Conservation (phyloP, 257 asterid species). For the Nicotiana tomentosiformis region DNA sequence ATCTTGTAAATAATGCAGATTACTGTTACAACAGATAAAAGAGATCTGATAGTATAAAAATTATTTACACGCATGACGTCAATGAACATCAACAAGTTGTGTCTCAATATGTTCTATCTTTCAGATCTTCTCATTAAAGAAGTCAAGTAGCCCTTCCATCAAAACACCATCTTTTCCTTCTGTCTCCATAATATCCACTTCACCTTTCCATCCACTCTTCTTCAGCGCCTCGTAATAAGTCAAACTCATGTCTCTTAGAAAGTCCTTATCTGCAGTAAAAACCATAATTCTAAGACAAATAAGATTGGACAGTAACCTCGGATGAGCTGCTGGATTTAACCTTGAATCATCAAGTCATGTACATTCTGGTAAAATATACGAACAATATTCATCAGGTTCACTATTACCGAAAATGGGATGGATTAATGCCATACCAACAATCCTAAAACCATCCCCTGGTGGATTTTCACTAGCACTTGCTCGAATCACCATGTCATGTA, state of each 20-base stretch:
- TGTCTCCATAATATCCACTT: slow-evolving; percentile 46
- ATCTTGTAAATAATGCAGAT: no score
- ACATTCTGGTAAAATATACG: slow-evolving; percentile 8
- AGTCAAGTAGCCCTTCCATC: slow-evolving; percentile 26
- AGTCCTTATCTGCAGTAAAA: slow-evolving; percentile 49
- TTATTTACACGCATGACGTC: no score
- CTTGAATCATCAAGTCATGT: slow-evolving; percentile 47
- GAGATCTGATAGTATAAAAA: no score
- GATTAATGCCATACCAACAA: slow-evolving; percentile 42
- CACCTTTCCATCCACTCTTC: slow-evolving; percentile 66
- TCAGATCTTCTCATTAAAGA: slow-evolving; percentile 8
- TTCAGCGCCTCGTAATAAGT: slow-evolving; percentile 45
- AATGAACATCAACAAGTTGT: no score
- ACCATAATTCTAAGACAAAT: slow-evolving; percentile 47
- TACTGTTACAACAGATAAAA: no score
- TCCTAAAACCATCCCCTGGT: slow-evolving; percentile 8
- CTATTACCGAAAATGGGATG: slow-evolving; percentile 62
- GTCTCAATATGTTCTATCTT: neutral
- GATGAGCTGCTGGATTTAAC: slow-evolving; percentile 52
- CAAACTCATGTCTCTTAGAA: slow-evolving; percentile 34
- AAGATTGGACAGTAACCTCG: slow-evolving; percentile 35
- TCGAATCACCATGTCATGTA: slow-evolving; percentile 42
- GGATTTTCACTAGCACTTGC: slow-evolving; percentile 2
- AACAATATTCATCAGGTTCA: slow-evolving; percentile 32
- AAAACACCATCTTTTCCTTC: slow-evolving; percentile 41